Base-by-base conservation (phyloP, 2,329 filamentous ascomycete genomes). In the Talaromyces islandicus region DNA sequence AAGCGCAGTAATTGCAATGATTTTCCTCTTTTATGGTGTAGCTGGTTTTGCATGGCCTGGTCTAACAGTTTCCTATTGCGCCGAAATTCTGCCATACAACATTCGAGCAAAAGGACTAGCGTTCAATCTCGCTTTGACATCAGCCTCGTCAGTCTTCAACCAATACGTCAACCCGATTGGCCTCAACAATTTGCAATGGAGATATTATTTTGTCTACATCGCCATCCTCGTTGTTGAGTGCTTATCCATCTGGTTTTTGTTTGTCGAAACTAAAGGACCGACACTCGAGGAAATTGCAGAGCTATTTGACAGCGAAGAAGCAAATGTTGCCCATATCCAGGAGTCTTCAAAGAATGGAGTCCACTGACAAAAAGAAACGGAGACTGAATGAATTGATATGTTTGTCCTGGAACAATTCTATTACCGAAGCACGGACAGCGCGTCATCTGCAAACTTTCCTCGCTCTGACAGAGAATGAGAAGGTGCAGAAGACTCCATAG, bases 141-240 rank as follows among this genome's bases (percentile, higher is more conserved):
- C 52, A 19, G 52, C 52, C 29, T 54, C 52, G 7, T 54, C 52
- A 5, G 52, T 78, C 79, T 69, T 80, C 79, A 60, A 76, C 72
- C 2, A 54, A 65, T 81, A 76, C 54, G 74, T 80, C 56, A 81
- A 80, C 63, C 78, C 79, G 0, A 75, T 81, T 32, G 78, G 73
- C 14, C 62, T 82, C 12, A 66, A 76, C 17, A 70, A 66, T 11
- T 75, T 77, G 29, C 62, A 65, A 7, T 81, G 78, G 78, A 77
- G 73, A 58, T 80, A 74, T 66, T 70, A 79, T 24, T 67, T 78
- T 52, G 74, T 75, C 50, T 80, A 80, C 63, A 76, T 72, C 60
- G 71, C 70, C 59, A 78, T 73, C 72, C 63, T 68, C 6, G 66
- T 71, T 62, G 32, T 71, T 62, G 19, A 69, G 59, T 60, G 68